Evolutionary conservation across 805 yeast genomes (phyloP).

Genomic region (Nakazawaea ambrosiae): DNA sequence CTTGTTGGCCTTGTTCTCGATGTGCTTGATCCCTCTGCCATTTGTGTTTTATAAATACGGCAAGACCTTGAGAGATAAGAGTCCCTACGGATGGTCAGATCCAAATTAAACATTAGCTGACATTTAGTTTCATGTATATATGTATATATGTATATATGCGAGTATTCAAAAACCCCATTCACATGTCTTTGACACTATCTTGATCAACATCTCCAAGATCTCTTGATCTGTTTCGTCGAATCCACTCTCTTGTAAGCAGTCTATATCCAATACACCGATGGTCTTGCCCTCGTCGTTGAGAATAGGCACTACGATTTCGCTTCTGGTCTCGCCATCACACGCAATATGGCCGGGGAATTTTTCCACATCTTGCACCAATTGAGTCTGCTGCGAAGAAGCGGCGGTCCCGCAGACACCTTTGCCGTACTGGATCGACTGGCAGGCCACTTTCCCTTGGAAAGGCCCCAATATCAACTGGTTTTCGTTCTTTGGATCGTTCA

Average conservation of each 20-base stretch:
- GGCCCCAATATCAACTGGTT: conserved; percentile 73
- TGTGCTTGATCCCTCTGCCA: conserved; percentile 48
- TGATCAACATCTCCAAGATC: conserved; percentile 55
- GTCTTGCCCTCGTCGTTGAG: conserved; percentile 25
- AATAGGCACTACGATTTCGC: conserved; percentile 91
- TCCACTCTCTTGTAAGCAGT: conserved; percentile 58
- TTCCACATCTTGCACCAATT: conserved; percentile 72
- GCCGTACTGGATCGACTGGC: conserved; percentile 75
- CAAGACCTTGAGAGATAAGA: conserved; percentile 32
- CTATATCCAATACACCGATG: conserved; percentile 83
- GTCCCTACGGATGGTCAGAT: conserved; percentile 38
- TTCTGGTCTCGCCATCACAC: conserved; percentile 90
- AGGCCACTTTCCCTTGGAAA: conserved; percentile 94
- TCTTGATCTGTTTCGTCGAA: conserved; percentile 59
- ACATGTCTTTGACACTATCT: conserved; percentile 44
- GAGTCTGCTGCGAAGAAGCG: conserved; percentile 51
- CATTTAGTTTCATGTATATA: neutral
- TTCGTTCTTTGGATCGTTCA: conserved; percentile 31
- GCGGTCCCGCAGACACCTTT: conserved; percentile 92
- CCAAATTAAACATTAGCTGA: neutral
- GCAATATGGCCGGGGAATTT: conserved; percentile 91
- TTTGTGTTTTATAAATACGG: conserved; percentile 46
- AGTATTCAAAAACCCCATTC: conserved; percentile 28
- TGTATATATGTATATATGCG: neutral
- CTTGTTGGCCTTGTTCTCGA: conserved; percentile 42